phyloP scores from a whole-genome alignment of 106 monocot genomes.

The Acanthochlamys bracteata region DNA sequence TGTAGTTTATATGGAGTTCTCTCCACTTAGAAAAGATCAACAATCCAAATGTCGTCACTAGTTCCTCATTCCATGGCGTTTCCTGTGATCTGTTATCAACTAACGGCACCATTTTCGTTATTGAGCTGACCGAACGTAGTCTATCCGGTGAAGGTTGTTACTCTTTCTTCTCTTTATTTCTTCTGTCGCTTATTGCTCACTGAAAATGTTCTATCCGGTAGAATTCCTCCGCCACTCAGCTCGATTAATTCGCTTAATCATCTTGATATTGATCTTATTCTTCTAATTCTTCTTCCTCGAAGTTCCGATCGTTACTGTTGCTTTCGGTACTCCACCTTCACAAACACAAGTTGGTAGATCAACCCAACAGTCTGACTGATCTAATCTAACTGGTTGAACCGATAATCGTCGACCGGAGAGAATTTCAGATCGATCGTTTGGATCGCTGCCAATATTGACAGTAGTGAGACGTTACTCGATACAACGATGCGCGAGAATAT shows the following conservation, averaged over 20 bases:
- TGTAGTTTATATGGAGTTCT: slow-evolving; percentile 34
- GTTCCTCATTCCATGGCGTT: slow-evolving; percentile 14
- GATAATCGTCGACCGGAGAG: too few species aligned
- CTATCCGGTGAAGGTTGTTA: slow-evolving; percentile 66
- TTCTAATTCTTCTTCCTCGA: too few species aligned
- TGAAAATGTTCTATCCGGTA: slow-evolving; percentile 66
- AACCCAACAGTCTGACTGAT: too few species aligned
- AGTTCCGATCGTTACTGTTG: too few species aligned
- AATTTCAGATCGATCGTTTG: too few species aligned
- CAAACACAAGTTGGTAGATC: too few species aligned
- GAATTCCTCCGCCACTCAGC: slow-evolving; percentile 50
- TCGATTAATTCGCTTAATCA: slow-evolving; percentile 37
- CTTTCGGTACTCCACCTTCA: too few species aligned
- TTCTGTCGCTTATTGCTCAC: slow-evolving; percentile 55
- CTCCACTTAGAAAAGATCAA: slow-evolving; percentile 32
- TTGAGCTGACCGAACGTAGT: slow-evolving; percentile 41
- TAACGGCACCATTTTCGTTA: slow-evolving; percentile 27
- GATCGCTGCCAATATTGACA: too few species aligned
- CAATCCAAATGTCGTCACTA: slow-evolving; percentile 1
- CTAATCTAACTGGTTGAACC: too few species aligned
- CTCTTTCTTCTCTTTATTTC: slow-evolving; percentile 28
- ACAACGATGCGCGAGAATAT: slow-evolving; percentile 38
- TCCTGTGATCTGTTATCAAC: slow-evolving; percentile 24
- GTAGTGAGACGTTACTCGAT: slow-evolving; percentile 25
- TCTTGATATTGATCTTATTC: too few species aligned